Conservation (phyloP, 306 rosid genomes). For the Cicer chorassanicum region DNA sequence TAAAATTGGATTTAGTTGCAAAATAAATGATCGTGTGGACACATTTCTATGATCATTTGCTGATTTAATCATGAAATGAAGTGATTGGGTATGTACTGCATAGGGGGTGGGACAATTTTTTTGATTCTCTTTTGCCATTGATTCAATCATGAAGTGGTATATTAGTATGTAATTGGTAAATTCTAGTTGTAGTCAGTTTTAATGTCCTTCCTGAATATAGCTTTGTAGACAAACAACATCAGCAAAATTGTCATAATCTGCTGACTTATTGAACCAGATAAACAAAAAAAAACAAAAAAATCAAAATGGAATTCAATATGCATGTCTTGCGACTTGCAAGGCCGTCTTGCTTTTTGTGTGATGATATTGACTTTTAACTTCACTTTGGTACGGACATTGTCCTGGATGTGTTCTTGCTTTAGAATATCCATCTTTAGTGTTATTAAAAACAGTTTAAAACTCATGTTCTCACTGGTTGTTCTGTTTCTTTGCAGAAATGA, state of each 20-base stretch:
- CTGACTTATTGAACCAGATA: conserved; percentile 33
- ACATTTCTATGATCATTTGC: not conserved
- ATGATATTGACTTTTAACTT: not conserved
- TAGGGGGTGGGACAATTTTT: not conserved
- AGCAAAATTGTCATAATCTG: not conserved
- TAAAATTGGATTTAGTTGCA: not conserved
- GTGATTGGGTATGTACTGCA: not conserved
- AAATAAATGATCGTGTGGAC: conserved; percentile 2
- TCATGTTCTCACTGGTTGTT: not conserved
- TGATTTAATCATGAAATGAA: conserved; percentile 11
- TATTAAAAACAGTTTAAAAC: not conserved
- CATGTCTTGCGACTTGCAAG: not conserved
- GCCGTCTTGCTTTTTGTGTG: not conserved
- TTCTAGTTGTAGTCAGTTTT: conserved; percentile 11
- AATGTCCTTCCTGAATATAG: conserved; percentile 13
- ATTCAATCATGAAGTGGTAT: conserved; percentile 20
- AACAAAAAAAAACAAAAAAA: not conserved
- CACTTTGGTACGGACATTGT: not conserved
- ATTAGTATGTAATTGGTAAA: not conserved
- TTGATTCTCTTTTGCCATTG: not conserved
- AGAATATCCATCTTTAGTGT: not conserved
- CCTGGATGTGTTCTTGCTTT: not conserved
- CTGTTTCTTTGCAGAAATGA: conserved; percentile 66
- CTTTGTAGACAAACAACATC: not conserved
- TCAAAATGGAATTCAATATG: not conserved